phyloP scores from a whole-genome alignment of 352 stramenopile species.

The Lagenidium giganteum region DNA sequence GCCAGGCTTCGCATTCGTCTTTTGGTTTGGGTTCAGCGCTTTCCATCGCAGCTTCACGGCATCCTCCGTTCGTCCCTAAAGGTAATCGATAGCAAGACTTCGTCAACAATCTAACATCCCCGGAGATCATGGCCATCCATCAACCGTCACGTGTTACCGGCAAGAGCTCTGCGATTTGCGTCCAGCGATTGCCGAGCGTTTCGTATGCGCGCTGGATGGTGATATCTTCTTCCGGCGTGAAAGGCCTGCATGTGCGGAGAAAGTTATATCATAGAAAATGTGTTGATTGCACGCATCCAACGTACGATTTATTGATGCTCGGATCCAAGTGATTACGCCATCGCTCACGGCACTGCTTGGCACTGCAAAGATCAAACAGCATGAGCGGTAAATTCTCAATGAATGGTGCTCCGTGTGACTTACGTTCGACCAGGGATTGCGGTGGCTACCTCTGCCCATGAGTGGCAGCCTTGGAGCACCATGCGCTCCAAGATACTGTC shows the following conservation, averaged over 20 bases:
- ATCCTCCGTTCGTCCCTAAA: slow-evolving; percentile 81
- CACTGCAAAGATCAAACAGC: slow-evolving; percentile 34
- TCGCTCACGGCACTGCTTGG: slow-evolving; percentile 95
- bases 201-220: slow-evolving; percentile 76
- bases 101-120: too few relatives aligned
- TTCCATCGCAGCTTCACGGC: slow-evolving; percentile 86
- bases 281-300: too few relatives aligned
- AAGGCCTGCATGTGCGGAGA: slow-evolving; percentile 37
- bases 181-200: slow-evolving; percentile 85
- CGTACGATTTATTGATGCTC: slow-evolving; percentile 84
- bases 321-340: slow-evolving; percentile 97
- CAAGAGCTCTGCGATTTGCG: slow-evolving; percentile 78
- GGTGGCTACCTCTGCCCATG: slow-evolving; percentile 58
- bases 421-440: slow-evolving; percentile 63
- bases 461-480: slow-evolving; percentile 68
- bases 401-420: neutral
- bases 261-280: slow-evolving; percentile 6
- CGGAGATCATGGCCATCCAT: neutral
- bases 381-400: neutral
- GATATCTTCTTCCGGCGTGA: slow-evolving; percentile 63
- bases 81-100: too few relatives aligned
- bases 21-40: slow-evolving; percentile 54
- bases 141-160: slow-evolving; percentile 54
- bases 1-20: slow-evolving; percentile 49
- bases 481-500: slow-evolving; percentile 83